Base-by-base conservation (phyloP, 2,329 filamentous ascomycete genomes). In the Epichloe hybrida region DNA sequence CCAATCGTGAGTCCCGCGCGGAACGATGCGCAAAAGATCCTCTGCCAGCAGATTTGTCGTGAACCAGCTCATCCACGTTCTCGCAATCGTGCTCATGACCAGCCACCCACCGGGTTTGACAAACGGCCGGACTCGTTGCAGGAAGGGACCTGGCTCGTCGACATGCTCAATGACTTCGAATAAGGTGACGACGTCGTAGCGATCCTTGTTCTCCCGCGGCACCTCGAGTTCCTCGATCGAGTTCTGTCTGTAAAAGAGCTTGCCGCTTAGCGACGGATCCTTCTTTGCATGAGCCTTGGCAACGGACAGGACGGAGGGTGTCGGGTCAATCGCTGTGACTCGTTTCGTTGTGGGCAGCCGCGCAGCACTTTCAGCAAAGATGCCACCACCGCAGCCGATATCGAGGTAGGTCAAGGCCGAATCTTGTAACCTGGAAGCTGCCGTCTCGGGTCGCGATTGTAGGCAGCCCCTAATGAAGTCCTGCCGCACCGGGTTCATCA, bases 111-210 rank as follows among this genome's bases (percentile, higher is more conserved):
- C 93, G 0, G 91, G 91, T 56, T 80, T 84, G 23, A 98, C 82
- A 58, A 94, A 88, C 2, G 80, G 76, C 40, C 86, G 73, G 54
- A 88, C 83, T 3, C 74, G 72, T 47, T 81, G 74, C 4, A 96
- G 77, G 57, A 96, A 95, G 4, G 79, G 72, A 0, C 80, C 78
- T 0, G 88, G 88, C 21, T 80, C 73, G 51, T 84, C 81, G 52
- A 98, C 85, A 66, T 98, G 93, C 69, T 98, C 93, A 50, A 98
- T 78, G 4, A 98, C 93, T 68, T 98, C 93, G 66, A 97, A 98
- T 6, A 95, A 67, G 1, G 86, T 86, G 9, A 98, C 81, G 1
- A 97, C 69, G 64, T 97, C 89, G 69, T 81, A 93, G 12, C 75
- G 71, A 4, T 73, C 64, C 13, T 63, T 61, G 5, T 59, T 56